Evolutionary conservation across 2,329 filamentous ascomycete genomes (phyloP).

Genomic region (Orbilia javanica): DNA sequence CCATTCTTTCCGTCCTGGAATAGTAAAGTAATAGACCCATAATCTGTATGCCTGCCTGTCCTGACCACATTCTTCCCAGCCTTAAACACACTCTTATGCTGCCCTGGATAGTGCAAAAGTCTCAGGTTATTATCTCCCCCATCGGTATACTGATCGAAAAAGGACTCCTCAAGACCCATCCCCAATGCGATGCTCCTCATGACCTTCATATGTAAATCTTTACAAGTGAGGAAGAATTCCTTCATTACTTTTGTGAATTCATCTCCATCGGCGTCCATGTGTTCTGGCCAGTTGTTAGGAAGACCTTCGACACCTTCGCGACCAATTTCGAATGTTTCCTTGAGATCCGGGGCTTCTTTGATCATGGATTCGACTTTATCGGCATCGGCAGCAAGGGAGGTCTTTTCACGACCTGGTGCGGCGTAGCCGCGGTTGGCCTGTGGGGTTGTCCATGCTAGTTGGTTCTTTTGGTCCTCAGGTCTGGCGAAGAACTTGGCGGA

Average conservation of each 20-base stretch:
- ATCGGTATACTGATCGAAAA: constrained; percentile 82
- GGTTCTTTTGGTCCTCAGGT: constrained; percentile 73
- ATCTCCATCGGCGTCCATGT: constrained; percentile 69
- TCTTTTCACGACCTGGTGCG: constrained; percentile 78
- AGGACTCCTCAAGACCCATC: constrained; percentile 77
- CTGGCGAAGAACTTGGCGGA: constrained; percentile 80
- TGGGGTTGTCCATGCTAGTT: constrained; percentile 78
- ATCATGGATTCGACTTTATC: constrained; percentile 72
- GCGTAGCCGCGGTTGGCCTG: constrained; percentile 81
- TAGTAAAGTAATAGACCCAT: constrained; percentile 73
- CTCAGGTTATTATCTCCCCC: constrained; percentile 78
- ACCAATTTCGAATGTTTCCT: constrained; percentile 76
- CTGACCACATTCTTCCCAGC: constrained; percentile 78
- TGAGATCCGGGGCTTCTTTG: constrained; percentile 72
- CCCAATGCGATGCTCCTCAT: constrained; percentile 89
- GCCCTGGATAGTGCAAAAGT: constrained; percentile 81
- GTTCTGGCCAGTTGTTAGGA: constrained; percentile 83
- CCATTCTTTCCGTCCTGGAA: constrained; percentile 72
- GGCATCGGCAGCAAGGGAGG: constrained; percentile 71
- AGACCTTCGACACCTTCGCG: constrained; percentile 70
- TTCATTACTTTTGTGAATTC: constrained; percentile 80
- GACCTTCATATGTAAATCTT: constrained; percentile 78
- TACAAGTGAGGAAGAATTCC: constrained; percentile 80
- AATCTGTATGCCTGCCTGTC: constrained; percentile 81
- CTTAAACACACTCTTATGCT: constrained; percentile 75